Evolutionary conservation across 441 rosid species (phyloP).

Genomic region (Aquilaria agallochum): DNA sequence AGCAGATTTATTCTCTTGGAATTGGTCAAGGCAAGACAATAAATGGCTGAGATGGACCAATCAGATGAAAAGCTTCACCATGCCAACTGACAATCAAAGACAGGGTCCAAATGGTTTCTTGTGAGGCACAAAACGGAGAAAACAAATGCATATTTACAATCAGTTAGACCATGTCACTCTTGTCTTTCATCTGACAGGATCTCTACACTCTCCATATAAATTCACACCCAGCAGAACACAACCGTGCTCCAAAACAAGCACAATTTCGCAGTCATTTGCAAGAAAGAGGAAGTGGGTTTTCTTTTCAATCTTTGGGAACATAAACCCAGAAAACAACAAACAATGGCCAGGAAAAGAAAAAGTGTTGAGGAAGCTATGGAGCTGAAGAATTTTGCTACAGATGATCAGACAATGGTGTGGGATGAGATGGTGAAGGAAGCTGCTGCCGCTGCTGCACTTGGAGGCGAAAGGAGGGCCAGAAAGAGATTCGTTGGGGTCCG

Average conservation of each 20-base stretch:
- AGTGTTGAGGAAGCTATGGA: conserved; percentile 14
- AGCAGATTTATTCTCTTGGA: conserved; percentile 6
- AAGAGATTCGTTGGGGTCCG: conserved; percentile 55
- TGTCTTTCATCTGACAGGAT: conserved; percentile 24
- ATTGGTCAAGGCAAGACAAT: conserved; percentile 24
- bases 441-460: conserved; percentile 30
- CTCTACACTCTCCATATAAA: conserved; percentile 29
- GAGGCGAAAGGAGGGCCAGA: conserved; percentile 45
- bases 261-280: neutral
- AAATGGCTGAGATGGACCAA: neutral
- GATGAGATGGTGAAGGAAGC: conserved; percentile 64
- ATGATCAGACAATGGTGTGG: conserved; percentile 36
- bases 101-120: conserved; percentile 33
- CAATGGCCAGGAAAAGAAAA: conserved; percentile 56
- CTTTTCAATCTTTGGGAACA: neutral
- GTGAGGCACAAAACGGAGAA: conserved; percentile 16
- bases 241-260: conserved; percentile 1
- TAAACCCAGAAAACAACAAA: neutral
- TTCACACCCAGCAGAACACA: conserved; percentile 1
- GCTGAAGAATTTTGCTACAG: conserved; percentile 7
- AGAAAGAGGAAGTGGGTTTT: conserved; percentile 7
- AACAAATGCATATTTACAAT: conserved; percentile 28
- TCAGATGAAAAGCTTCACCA: neutral
- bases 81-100: neutral
- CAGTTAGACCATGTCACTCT: conserved; percentile 27